These are phyloP conservation scores for Buxus sempervirens DNA, from an alignment of 164 flowering plant genomes.

Conservation along the genomic window DNA sequence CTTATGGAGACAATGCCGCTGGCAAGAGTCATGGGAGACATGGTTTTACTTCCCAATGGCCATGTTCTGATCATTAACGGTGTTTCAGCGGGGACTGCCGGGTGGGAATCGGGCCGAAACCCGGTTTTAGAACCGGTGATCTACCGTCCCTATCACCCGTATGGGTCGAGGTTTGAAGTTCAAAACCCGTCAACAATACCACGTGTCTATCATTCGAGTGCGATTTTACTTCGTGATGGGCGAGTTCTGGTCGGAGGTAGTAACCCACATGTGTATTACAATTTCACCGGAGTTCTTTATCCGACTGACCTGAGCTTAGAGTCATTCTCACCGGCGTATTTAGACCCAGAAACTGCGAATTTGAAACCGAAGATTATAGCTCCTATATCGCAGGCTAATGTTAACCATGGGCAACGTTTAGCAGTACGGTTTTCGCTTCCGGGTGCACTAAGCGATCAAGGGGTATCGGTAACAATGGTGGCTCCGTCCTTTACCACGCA, in stretches of 20 bases:
- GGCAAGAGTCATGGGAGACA: conserved; percentile 55
- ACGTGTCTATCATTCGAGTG: conserved; percentile 49
- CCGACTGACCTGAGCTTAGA: conserved; percentile 57
- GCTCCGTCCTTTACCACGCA: conserved; percentile 52
- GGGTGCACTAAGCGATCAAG: conserved; percentile 1
- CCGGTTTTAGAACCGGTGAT: conserved; percentile 41
- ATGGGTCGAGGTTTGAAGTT: conserved; percentile 32
- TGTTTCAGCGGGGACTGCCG: conserved; percentile 41
- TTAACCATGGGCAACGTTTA: conserved; percentile 25
- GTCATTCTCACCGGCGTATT: conserved; percentile 43
- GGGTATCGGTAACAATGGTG: conserved; percentile 39
- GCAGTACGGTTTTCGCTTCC: conserved; percentile 23
- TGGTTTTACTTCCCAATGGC: conserved; percentile 49
- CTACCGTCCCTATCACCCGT: conserved; percentile 28
- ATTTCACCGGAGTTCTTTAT: conserved; percentile 28
- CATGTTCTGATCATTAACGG: conserved; percentile 51
- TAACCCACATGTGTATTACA: conserved; percentile 39
- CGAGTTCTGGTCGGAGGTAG: conserved; percentile 55
- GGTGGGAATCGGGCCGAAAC: conserved; percentile 42
- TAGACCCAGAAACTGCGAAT: conserved; percentile 11
- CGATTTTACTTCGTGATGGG: conserved; percentile 46
- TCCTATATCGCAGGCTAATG: conserved; percentile 18
- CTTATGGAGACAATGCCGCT: conserved; percentile 51
- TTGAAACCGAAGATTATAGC: conserved; percentile 30
- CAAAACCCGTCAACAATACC: conserved; percentile 35